Evolutionary conservation across 192 early-diverging fungal species (phyloP).

Genomic region (Backusella australiensis): DNA sequence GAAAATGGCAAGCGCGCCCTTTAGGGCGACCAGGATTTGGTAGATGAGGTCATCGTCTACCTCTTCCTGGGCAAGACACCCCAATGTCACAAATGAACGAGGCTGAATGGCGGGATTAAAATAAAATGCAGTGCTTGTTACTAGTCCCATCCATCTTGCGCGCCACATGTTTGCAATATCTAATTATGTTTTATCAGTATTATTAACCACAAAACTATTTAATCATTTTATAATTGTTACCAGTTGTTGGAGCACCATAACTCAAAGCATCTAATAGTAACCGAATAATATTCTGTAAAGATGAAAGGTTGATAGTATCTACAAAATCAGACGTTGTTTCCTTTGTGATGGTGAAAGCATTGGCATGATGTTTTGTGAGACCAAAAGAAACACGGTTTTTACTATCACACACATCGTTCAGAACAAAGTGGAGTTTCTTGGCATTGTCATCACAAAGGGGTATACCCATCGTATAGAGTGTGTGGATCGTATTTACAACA

Average conservation of each 20-base stretch:
- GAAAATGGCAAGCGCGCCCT: constrained; percentile 78
- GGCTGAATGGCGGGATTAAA: constrained; percentile 92
- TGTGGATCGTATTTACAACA: constrained; percentile 86
- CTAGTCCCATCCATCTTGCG: constrained; percentile 87
- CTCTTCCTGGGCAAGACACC: constrained; percentile 81
- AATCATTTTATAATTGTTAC: constrained; percentile 25
- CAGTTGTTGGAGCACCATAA: constrained; percentile 56
- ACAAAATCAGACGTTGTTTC: constrained; percentile 44
- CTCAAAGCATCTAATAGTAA: constrained; percentile 61
- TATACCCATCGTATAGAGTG: constrained; percentile 57
- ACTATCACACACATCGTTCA: constrained; percentile 75
- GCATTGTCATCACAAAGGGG: constrained; percentile 46
- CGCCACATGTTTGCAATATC: constrained; percentile 80
- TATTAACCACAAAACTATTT: neutral
- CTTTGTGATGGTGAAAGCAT: constrained; percentile 60
- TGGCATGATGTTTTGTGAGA: constrained; percentile 59
- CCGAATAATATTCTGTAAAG: constrained; percentile 53
- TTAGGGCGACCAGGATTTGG: constrained; percentile 85
- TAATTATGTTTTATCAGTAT: constrained; percentile 12
- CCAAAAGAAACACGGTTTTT: constrained; percentile 77
- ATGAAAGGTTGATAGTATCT: constrained; percentile 43
- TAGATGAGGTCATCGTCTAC: constrained; percentile 89
- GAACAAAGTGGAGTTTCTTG: constrained; percentile 51
- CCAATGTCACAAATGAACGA: constrained; percentile 86
- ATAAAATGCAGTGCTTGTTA: constrained; percentile 88